Conservation (phyloP, 2,329 filamentous ascomycete genomes). For the Lecanicillium sp. region DNA sequence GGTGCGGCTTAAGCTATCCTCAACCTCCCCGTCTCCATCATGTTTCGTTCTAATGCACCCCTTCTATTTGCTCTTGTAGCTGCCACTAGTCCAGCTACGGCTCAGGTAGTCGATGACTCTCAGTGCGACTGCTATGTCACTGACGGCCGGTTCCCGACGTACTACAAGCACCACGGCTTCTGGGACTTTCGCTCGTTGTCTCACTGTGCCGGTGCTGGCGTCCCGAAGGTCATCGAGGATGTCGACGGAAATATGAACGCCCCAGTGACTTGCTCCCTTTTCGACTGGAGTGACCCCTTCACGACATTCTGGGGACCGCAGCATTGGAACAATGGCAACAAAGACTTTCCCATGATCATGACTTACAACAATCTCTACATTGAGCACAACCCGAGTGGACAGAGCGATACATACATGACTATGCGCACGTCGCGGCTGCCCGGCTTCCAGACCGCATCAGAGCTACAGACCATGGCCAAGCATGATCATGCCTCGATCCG, state of each 20-base stretch:
- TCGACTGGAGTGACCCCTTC: constrained; percentile 26
- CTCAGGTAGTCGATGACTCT: constrained; percentile 8
- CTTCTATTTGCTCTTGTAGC: background rate
- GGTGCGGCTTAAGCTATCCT: no score
- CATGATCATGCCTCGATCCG: constrained; percentile 31
- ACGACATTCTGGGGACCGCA: constrained; percentile 30
- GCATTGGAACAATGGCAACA: constrained; percentile 32
- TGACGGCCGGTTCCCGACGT: constrained; percentile 20
- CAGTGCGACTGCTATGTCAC: constrained; percentile 27
- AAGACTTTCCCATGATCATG: constrained; percentile 31
- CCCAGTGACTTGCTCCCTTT: constrained; percentile 29
- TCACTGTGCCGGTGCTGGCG: constrained; percentile 21
- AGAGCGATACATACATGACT: constrained; percentile 37
- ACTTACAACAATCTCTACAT: constrained; percentile 39
- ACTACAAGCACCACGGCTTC: constrained; percentile 23
- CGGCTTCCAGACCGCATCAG: constrained; percentile 38
- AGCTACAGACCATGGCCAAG: constrained; percentile 35
- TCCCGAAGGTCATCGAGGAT: constrained; percentile 26
- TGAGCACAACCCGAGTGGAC: constrained; percentile 31
- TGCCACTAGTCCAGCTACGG: background rate
- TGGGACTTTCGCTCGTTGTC: constrained; percentile 27
- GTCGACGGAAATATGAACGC: constrained; percentile 27
- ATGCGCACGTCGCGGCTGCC: constrained; percentile 38
- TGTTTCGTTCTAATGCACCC: no score
- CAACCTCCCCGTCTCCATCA: no score